Evolutionary conservation across 2,329 filamentous ascomycete species (phyloP), one percentile per base, ranked within the genome.

Genomic region (Phialophora chinensis): DNA sequence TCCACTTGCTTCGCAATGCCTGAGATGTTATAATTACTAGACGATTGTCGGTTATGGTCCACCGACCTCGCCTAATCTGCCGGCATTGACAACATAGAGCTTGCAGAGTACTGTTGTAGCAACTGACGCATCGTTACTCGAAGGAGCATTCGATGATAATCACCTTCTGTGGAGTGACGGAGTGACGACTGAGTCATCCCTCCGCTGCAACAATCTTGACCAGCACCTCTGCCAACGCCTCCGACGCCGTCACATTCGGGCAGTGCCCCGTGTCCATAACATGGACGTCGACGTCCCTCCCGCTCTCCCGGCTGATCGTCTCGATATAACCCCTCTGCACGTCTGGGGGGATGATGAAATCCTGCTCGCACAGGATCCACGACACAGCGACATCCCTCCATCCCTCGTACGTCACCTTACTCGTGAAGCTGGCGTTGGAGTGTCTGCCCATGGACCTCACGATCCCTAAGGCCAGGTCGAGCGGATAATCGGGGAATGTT

Each of bases 341-440:
- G 17, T 71, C 60, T 1, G 75, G 74, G 1, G 68, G 47, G 11
- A 79, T 63, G 25, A 73, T 72, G 23, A 57, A 53, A 62, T 79
- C 77, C 7, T 75, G 69, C 44, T 72, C 70, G 31, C 73, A 74
- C 56, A 77, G 53, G 5, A 79, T 72, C 63, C 74, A 79, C 17
- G 75, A 77, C 1, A 74, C 73, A 0, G 76, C 74, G 1, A 78
- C 67, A 49, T 77, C 68, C 62, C 74, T 75, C 67, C 77, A 78
- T 0, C 74, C 77, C 2, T 72, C 23, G 64, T 78, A 73, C 4
- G 74, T 76, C n/a, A 78, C 55, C 29, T 66, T 63, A 12, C 73
- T 70, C 1, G 63, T 65, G 60, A 79, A 79, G 57, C 72, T 74
- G 11, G 68, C 52, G 7, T 68, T 65, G 1, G 74, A 77, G 56